Evolutionary conservation across 257 asterid species (phyloP), one percentile per base, ranked within the genome.

Genomic region (Agastache rugosa): DNA sequence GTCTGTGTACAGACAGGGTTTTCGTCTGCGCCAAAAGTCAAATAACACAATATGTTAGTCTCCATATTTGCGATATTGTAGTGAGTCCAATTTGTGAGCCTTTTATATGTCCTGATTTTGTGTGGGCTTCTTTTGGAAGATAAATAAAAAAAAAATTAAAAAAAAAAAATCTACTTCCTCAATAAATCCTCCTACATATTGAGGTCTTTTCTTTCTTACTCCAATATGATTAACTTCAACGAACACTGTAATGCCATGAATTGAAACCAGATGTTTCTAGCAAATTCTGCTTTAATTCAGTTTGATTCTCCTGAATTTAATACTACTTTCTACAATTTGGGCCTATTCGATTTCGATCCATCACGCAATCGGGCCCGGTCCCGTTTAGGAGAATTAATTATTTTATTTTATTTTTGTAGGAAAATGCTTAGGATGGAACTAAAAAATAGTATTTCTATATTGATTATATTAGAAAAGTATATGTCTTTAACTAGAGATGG

Each of bases 211-310:
- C 68, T 14, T 69, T 48, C 42, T 14, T 67, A 20, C 19, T 58
- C 11, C 70, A 56, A 39, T 25, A 16, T 59, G 29, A 60, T 27
- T 53, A n/a, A 62, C 35, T 14, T 19, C n/a, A 19, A 44, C 6
- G 29, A 4, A 58, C 44, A n/a, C n/a, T n/a, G n/a, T n/a, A n/a
- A n/a, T 14, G 6, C 31, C 10, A 22, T 23, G 37, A 65, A 65
- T 27, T 16, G 60, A 7, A 29, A 69, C 73, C 79, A 67, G 88
- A 84, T 53, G 86, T 27, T 87, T 87, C 96, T 79, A 83, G 92
- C 70, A 69, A 70, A 73, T 76, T 87, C 91, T 74, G 63, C 9
- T n/a, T 19, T 59, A 61, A 15, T 70, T 51, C 75, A 39, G 22
- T 55, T 62, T 31, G 72, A 63, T 22, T 58, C 51, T 67, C 44